A percentile compares a stretch with the other conserved stretches of the same genome.
phyloP scores from a whole-genome alignment of 2,329 filamentous ascomycete genomes.

The Botrytis sinoallii region DNA sequence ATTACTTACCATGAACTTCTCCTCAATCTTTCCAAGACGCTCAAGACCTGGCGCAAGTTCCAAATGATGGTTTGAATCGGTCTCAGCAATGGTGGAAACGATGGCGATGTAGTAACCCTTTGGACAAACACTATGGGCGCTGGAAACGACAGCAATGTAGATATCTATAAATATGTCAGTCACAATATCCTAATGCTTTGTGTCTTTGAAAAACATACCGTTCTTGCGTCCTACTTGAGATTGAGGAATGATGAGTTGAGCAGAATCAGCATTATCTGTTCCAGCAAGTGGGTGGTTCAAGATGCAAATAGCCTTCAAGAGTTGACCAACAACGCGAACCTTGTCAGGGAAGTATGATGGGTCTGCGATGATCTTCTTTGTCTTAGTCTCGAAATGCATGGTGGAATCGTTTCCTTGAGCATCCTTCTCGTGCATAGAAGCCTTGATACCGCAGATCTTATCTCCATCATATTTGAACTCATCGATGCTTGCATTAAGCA shows the following conservation, averaged over 20 bases:
- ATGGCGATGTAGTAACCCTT: constrained; percentile 99
- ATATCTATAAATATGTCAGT: constrained; percentile 59
- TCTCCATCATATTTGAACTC: constrained; percentile 80
- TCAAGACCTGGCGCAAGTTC: constrained; percentile 92
- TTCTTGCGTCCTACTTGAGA: constrained; percentile 96
- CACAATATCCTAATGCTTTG: constrained; percentile 15
- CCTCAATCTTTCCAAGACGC: constrained; percentile 87
- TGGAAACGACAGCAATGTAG: constrained; percentile 94
- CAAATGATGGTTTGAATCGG: constrained; percentile 86
- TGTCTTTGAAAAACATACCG: constrained; percentile 49
- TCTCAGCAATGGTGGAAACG: constrained; percentile 95
- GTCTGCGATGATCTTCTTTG: constrained; percentile 92
- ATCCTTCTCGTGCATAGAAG: constrained; percentile 89
- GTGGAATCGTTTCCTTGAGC: constrained; percentile 51
- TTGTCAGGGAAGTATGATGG: constrained; percentile 95
- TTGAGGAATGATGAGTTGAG: constrained; percentile 96
- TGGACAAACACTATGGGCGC: constrained; percentile 95
- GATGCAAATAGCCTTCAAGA: constrained; percentile 96
- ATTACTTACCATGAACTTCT: constrained; percentile 80
- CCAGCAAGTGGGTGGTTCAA: constrained; percentile 91
- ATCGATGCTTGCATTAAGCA: constrained; percentile 94
- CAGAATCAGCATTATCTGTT: constrained; percentile 83
- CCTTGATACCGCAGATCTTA: constrained; percentile 94
- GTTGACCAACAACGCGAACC: constrained; percentile 80
- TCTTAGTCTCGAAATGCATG: constrained; percentile 95